A percentile compares a stretch with the other conserved stretches of the same genome.
phyloP scores from a whole-genome alignment of 495 filamentous ascomycete genomes.

The Daldinia decipiens region DNA sequence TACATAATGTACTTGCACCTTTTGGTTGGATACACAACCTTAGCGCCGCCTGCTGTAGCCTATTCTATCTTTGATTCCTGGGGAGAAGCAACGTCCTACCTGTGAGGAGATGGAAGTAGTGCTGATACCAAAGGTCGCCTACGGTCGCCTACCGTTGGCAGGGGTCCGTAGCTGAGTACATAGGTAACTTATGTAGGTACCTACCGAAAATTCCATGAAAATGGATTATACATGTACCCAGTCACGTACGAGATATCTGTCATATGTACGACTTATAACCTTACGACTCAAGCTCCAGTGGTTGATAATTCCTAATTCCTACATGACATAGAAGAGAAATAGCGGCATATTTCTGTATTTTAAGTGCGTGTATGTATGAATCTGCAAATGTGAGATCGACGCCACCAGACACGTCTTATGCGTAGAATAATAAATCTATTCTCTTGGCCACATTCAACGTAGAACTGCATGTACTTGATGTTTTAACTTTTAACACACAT shows the following conservation, averaged over 20 bases:
- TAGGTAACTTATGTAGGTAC: no score
- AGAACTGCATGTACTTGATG: not conserved
- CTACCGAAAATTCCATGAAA: not conserved
- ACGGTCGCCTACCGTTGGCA: not conserved
- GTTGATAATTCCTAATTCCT: not conserved
- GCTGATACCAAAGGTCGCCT: not conserved
- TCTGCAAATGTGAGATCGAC: not conserved
- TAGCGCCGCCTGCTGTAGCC: constrained; percentile 34
- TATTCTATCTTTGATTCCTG: constrained; percentile 13
- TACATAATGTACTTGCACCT: constrained; percentile 8
- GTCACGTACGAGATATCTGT: not conserved
- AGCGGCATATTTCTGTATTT: not conserved
- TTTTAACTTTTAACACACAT: no score
- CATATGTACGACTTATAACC: not conserved
- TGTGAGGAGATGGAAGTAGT: not conserved
- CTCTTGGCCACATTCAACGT: not conserved
- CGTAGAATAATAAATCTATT: not conserved
- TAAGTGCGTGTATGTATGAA: not conserved
- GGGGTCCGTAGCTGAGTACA: constrained; percentile 4
- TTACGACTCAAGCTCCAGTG: not conserved
- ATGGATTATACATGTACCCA: not conserved
- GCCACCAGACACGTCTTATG: not conserved
- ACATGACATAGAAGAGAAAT: not conserved
- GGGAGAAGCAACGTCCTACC: not conserved
- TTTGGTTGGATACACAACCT: constrained; percentile 17